phyloP scores from a whole-genome alignment of 257 asterid species.

The Eucommia ulmoides region DNA sequence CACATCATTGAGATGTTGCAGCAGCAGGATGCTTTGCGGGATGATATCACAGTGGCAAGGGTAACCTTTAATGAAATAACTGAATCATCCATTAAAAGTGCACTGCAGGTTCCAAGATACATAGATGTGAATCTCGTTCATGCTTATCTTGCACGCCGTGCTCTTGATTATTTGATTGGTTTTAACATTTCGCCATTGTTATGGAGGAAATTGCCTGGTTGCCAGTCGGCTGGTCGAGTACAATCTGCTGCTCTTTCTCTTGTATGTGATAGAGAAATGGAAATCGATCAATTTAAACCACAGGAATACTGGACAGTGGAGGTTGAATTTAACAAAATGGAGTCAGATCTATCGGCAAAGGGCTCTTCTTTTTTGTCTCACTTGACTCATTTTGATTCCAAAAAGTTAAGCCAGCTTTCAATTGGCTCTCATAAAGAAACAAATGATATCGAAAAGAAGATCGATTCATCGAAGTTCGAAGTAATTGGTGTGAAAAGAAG shows the following conservation, averaged over 20 bases:
- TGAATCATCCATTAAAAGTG: slow-evolving; percentile 72
- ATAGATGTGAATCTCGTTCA: slow-evolving; percentile 71
- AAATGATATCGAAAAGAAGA: slow-evolving; percentile 38
- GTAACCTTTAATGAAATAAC: slow-evolving; percentile 83
- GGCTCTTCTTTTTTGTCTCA: slow-evolving; percentile 28
- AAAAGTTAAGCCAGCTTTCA: slow-evolving; percentile 47
- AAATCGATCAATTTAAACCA: slow-evolving; percentile 57
- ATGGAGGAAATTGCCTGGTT: slow-evolving; percentile 94
- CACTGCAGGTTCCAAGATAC: slow-evolving; percentile 75
- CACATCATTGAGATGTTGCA: slow-evolving; percentile 87
- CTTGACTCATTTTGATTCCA: slow-evolving; percentile 45
- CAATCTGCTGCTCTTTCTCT: slow-evolving; percentile 93
- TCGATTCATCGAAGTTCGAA: slow-evolving; percentile 36
- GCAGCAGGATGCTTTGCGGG: slow-evolving; percentile 78
- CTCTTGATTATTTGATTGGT: slow-evolving; percentile 92
- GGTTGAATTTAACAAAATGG: slow-evolving; percentile 32
- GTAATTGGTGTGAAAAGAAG: slow-evolving; percentile 43
- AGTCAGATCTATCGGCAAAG: slow-evolving; percentile 16
- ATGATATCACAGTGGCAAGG: slow-evolving; percentile 61
- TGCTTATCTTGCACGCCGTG: slow-evolving; percentile 94
- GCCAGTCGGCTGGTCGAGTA: slow-evolving; percentile 97
- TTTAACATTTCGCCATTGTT: slow-evolving; percentile 88
- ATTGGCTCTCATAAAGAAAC: slow-evolving; percentile 52
- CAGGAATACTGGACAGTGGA: slow-evolving; percentile 78
- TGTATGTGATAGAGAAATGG: slow-evolving; percentile 81